Base-by-base conservation (phyloP, 2,329 filamentous ascomycete genomes). In the Aspergillus sp. region DNA sequence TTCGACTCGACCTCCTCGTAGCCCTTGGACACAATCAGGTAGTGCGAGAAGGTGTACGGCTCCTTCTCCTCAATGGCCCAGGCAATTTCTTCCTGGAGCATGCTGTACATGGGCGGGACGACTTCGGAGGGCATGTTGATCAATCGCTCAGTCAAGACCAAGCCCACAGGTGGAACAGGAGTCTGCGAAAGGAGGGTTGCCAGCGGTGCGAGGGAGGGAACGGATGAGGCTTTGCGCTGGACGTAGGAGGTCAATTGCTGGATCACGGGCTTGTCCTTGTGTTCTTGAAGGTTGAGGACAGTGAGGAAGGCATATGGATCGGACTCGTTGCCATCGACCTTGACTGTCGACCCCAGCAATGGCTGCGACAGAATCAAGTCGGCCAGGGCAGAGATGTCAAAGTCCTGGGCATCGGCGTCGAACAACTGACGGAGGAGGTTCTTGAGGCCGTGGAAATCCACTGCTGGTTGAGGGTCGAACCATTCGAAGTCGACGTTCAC, bases 401-500 rank as follows among this genome's bases (percentile, higher is more conserved):
- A 89, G 25, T 94, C 77, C 51, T 85, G 79, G 42, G 86, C 80
- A 71, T 98, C 93, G 46, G 87, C 82, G 68, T 97, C 93, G 67
- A 98, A 84, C 38, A 98, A 82, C 69, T 98, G 93, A 51, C 91
- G 86, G 50, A 96, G 72, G 6, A 98, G 82, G 7, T 83, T 85
- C 69, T 96, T 96, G 59, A 94, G 81, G 49, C 93, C 93, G 71
- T 97, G 91, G 70, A 97, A 97, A 70, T 98, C 93, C 60, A 95
- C 79, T 6, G 86, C 82, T 2, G 87, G 78, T 60, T 93, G 85
- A 53, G 91, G 95, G 71, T 96, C 94, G 74, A 97, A 98, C 87
- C 90, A 97, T 74, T 98, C 93, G 62, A 98, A 98, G 56, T 97
- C 91, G 49, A 97, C 90, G 64, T 97, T 85, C 56, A 98, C 83